Conservation (phyloP, 2,329 filamentous ascomycete species). For the Fusarium agapanthi region DNA sequence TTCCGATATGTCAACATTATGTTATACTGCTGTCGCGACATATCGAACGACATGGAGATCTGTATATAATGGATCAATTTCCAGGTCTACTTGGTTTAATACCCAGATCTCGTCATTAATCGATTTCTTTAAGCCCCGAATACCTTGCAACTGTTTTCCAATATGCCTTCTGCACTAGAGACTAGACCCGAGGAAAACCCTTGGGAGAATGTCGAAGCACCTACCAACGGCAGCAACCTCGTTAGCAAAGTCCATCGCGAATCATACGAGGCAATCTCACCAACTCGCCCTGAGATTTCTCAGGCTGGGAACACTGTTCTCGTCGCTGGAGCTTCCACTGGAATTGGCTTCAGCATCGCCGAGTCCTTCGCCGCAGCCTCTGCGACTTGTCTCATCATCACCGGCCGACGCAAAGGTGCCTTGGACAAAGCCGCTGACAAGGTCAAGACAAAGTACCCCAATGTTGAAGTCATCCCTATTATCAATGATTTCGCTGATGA, state of each 20-base stretch:
- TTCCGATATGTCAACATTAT: not conserved
- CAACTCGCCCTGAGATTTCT: constrained; percentile 49
- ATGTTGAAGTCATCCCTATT: not conserved
- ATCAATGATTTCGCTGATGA: constrained; percentile 17
- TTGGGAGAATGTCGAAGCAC: not conserved
- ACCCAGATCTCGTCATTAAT: not conserved
- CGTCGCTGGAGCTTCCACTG: constrained; percentile 6
- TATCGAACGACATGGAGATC: rapidly evolving
- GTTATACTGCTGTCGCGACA: rapidly evolving
- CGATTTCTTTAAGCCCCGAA: rapidly evolving
- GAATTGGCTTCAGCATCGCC: constrained; percentile 42
- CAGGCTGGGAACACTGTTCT: constrained; percentile 45
- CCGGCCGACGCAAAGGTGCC: constrained; percentile 47
- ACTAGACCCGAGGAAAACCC: not conserved
- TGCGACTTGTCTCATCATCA: constrained; percentile 49
- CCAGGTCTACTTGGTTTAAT: rapidly evolving
- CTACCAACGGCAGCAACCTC: not conserved
- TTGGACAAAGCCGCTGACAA: not conserved
- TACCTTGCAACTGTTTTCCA: not conserved
- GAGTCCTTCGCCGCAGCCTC: constrained; percentile 59
- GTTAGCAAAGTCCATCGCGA: not conserved
- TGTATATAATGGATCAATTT: not conserved
- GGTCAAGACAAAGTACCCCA: not conserved
- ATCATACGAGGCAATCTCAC: constrained; percentile 49
- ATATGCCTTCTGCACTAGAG: not conserved